Evolutionary conservation across 1,284 basidiomycete genomes (phyloP).

Genomic region (Cryptococcus floricola): DNA sequence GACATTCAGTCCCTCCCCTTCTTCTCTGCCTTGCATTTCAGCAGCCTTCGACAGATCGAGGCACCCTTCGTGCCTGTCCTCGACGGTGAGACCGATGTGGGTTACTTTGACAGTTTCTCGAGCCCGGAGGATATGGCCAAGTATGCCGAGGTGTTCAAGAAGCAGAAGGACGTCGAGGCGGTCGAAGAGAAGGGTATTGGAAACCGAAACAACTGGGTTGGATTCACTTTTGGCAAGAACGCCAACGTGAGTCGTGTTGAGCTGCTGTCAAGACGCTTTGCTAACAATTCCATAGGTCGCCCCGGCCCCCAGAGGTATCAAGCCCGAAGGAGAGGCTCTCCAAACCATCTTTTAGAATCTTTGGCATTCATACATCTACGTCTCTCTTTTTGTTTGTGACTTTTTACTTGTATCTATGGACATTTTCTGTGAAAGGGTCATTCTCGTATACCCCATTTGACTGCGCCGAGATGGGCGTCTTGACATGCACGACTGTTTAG

Average conservation of each 20-base stretch:
- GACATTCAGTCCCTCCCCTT: conserved; percentile 79
- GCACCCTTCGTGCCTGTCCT: conserved; percentile 95
- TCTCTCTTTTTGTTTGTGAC: not conserved
- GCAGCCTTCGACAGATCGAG: conserved; percentile 67
- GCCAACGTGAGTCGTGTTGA: conserved; percentile 27
- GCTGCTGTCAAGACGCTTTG: not conserved
- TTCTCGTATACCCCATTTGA: not conserved
- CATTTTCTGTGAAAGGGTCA: not conserved
- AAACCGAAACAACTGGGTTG: conserved; percentile 56
- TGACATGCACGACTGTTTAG: too few relatives aligned
- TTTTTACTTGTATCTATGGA: not conserved
- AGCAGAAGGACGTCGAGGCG: conserved; percentile 88
- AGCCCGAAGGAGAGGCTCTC: conserved; percentile 47
- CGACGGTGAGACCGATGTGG: conserved; percentile 91
- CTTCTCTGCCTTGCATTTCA: conserved; percentile 74
- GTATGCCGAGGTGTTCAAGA: conserved; percentile 96
- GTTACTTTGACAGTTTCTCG: conserved; percentile 98
- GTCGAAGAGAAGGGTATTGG: conserved; percentile 82
- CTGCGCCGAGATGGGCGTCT: not conserved
- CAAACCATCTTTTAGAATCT: conserved; percentile 48
- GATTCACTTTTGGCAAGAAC: conserved; percentile 95
- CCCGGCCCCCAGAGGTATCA: conserved; percentile 24
- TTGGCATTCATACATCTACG: not conserved
- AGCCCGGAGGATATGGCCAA: conserved; percentile 95
- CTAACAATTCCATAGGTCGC: conserved; percentile 9